Conservation (phyloP, 495 filamentous ascomycete species). For the Aspergillus biplanus region DNA sequence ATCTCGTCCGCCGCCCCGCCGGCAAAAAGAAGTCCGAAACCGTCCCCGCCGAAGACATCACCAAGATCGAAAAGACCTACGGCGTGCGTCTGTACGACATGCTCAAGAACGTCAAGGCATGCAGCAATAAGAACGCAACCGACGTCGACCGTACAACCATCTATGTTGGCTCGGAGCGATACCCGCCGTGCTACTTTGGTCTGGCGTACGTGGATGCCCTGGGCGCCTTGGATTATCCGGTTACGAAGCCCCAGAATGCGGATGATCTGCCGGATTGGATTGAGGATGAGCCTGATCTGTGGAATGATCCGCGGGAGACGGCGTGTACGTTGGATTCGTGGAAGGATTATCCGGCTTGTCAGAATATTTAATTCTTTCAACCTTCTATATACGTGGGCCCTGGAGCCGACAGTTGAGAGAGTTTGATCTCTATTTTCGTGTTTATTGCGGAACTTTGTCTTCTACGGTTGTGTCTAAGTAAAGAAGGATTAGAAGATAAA, state of each 20-base stretch:
- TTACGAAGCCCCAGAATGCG: not conserved
- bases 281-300: not conserved
- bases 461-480: too few species aligned
- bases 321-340: constrained; percentile 6
- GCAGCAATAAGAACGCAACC: not conserved
- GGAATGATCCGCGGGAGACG: not conserved
- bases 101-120: constrained; percentile 5
- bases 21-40: not conserved
- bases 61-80: constrained; percentile 8
- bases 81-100: constrained; percentile 2
- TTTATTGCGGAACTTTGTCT: too few species aligned
- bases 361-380: not conserved
- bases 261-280: constrained; percentile 4
- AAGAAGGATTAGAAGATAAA: too few species aligned
- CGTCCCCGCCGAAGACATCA: not conserved
- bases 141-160: not conserved
- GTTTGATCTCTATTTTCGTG: not conserved
- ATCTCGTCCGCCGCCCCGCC: not conserved
- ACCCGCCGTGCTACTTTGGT: constrained; percentile 1
- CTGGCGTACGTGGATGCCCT: constrained; percentile 1
- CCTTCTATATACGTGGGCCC: not conserved
- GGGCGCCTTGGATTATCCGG: not conserved
- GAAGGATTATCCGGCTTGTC: constrained; percentile 1
- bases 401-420: not conserved
- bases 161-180: not conserved